Evolutionary conservation across 768 basidiomycete species (phyloP), one percentile per base, ranked within the genome.

Genomic region (Suillus americanus): DNA sequence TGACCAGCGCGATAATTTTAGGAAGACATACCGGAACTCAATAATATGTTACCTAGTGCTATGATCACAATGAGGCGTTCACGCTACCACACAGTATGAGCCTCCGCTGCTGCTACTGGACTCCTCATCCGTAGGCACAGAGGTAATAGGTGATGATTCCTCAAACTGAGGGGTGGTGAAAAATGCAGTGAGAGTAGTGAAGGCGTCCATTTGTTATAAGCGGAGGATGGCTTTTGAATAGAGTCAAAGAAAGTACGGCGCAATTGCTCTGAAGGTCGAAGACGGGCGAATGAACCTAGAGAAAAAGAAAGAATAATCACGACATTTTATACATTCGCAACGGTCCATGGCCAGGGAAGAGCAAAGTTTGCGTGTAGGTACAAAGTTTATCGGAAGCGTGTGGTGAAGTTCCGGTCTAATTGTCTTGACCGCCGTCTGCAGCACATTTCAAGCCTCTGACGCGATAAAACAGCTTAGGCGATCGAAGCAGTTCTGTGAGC

Each of bases 51-150:
- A 57, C 56, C 56, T 41, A 59, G 53, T 54, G 5, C 5, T 40
- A 30, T 20, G 18, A 6, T 37, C 16, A 25, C 63, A 8, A n/a
- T 3, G 45, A 43, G 12, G n/a, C 62, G 28, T 7, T 64, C 51
- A 65, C 20, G 64, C 64, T 28, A 65, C 16, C 20, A 65, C 64
- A 16, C 62, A 65, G 25, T 65, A 65, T 14, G 33, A 50, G 50
- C 61, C 61, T 18, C 64, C 62, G n/a, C 61, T 61, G 40, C 60
- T 53, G n/a, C 33, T 51, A 35, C 61, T 38, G 23, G 45, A 37
- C 12, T 64, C 64, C 33, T 63, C 64, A 12, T 65, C 64, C 18
- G 54, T 51, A n/a, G 63, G 63, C 20, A 63, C 61, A 13, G 57
- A 61, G 20, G 35, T 14, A 16, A 60, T 23, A 62, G 14, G 45